Evolutionary conservation across 2,329 filamentous ascomycete genomes (phyloP).

Genomic region (Aureobasidium sp.): DNA sequence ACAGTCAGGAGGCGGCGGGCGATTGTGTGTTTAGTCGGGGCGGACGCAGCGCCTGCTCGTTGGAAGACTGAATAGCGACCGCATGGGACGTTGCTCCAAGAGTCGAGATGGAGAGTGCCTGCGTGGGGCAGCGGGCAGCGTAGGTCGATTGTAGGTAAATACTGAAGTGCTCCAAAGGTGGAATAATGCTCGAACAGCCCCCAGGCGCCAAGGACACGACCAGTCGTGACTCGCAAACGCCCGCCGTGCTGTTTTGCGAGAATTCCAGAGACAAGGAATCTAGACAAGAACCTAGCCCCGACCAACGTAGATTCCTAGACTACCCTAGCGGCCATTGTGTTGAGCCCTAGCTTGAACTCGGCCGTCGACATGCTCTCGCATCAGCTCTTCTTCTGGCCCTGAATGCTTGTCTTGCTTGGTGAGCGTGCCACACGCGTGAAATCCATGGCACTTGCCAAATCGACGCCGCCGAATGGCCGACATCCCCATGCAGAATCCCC

Average conservation of each 20-base stretch:
- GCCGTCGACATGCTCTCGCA: neutral
- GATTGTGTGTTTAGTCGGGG: slow-evolving; percentile 9
- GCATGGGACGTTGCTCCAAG: slow-evolving; percentile 8
- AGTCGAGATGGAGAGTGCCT: slow-evolving; percentile 1
- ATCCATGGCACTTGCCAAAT: neutral
- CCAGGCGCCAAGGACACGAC: neutral
- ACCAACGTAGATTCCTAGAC: neutral
- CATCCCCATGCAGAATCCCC: neutral
- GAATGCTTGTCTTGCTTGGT: slow-evolving; percentile 1
- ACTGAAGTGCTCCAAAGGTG: neutral
- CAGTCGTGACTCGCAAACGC: neutral
- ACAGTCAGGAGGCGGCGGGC: slow-evolving; percentile 10
- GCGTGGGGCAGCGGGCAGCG: neutral
- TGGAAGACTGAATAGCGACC: slow-evolving; percentile 1
- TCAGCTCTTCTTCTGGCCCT: neutral
- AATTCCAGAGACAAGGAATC: slow-evolving; percentile 8
- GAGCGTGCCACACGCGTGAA: neutral
- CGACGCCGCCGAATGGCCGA: neutral
- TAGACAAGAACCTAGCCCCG: neutral
- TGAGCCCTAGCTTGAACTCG: neutral
- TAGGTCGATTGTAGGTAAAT: neutral
- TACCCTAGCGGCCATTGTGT: neutral
- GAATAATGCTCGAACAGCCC: neutral
- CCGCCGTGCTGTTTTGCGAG: neutral
- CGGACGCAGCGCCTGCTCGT: slow-evolving; percentile 11